phyloP scores from a whole-genome alignment of 2,329 filamentous ascomycete species.

The Scedosporium aurantiacum region DNA sequence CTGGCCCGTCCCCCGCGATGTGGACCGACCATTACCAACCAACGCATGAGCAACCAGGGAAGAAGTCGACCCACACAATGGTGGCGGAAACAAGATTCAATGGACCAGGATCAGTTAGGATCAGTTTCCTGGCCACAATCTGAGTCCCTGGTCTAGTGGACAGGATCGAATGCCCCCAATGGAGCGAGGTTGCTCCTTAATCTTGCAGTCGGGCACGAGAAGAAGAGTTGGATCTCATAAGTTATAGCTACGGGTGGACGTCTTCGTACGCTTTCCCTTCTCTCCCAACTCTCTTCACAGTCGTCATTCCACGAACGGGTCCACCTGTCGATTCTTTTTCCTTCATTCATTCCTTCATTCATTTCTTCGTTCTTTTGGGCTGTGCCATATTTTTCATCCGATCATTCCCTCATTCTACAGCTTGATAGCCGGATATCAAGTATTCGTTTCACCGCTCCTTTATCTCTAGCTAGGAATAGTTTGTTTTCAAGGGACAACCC shows the following conservation, averaged over 20 bases:
- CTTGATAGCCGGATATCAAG: not conserved
- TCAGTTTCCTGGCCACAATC: no score
- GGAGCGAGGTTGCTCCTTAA: not conserved
- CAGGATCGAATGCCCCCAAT: not conserved
- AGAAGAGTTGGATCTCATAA: not conserved
- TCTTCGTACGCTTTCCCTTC: not conserved
- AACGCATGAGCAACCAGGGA: no score
- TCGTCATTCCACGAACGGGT: not conserved
- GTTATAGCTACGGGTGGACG: not conserved
- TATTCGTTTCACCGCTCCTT: not conserved
- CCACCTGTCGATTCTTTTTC: not conserved
- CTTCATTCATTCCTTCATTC: not conserved
- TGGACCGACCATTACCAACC: no score
- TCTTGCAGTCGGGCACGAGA: not conserved
- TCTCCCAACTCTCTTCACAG: not conserved
- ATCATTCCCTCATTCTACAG: not conserved
- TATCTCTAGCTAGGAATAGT: not conserved
- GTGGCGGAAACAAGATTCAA: no score
- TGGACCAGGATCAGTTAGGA: no score
- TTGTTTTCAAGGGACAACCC: not conserved
- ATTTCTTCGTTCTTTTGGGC: not conserved
- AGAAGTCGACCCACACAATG: no score
- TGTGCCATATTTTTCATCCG: not conserved
- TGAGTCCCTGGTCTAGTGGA: no score
- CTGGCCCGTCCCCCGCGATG: not conserved